These are phyloP conservation scores for Helichrysum umbraculigerum DNA, from an alignment of 129 eudicot genomes.

Conservation along the genomic window DNA sequence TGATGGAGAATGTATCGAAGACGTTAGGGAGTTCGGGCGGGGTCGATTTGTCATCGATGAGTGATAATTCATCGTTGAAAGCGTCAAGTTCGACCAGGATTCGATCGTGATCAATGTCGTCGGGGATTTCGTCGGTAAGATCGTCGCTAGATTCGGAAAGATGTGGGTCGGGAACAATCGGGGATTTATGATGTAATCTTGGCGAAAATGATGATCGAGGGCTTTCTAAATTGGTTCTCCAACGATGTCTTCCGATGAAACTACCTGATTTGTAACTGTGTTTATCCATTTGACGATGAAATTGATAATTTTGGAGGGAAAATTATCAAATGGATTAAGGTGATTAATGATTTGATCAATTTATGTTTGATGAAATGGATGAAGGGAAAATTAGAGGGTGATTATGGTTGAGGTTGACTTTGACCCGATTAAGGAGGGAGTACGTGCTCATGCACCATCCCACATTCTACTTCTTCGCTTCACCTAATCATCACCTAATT, in stretches of 20 bases:
- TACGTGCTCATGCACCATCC: conserved; percentile 20
- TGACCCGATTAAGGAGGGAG: conserved; percentile 19
- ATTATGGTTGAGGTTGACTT: conserved; percentile 17
- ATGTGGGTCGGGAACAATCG: neutral
- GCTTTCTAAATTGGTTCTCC: conserved; percentile 28
- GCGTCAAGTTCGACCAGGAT: conserved; percentile 40
- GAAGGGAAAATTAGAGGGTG: neutral
- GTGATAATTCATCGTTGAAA: conserved; percentile 33
- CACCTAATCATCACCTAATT: neutral
- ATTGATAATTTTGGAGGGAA: neutral
- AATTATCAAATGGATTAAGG: neutral
- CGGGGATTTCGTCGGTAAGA: neutral
- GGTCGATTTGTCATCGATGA: conserved; percentile 39
- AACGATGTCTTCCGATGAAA: conserved; percentile 41
- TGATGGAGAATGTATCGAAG: conserved; percentile 41
- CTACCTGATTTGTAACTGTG: conserved; percentile 30
- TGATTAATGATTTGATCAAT: neutral
- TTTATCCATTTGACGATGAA: conserved; percentile 29
- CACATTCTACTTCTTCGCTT: conserved; percentile 12
- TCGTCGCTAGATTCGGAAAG: neutral
- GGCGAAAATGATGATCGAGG: conserved; percentile 28
- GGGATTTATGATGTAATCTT: conserved; percentile 14
- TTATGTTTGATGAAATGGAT: neutral
- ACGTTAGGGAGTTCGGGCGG: conserved; percentile 41
- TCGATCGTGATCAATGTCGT: conserved; percentile 23